Evolutionary conservation across 305 asterid genomes (phyloP).

Genomic region (Rubia occidens): DNA sequence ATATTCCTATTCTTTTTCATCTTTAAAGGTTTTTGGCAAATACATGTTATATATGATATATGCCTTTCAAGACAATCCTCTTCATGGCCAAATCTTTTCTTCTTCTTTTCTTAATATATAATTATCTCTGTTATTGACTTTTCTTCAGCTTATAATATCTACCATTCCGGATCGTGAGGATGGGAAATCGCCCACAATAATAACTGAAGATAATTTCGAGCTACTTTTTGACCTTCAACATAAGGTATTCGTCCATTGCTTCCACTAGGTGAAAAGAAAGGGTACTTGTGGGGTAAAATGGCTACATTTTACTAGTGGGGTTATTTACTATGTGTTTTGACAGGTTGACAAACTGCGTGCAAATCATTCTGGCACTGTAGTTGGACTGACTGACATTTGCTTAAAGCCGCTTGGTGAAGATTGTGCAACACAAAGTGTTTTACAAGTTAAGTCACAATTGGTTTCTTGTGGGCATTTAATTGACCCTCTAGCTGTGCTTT

Average conservation of each 20-base stretch:
- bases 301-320: background rate
- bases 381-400: slow-evolving; percentile 86
- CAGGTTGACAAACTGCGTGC: slow-evolving; percentile 83
- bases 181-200: slow-evolving; percentile 72
- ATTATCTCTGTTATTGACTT: slow-evolving; percentile 7
- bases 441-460: slow-evolving; percentile 46
- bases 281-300: background rate
- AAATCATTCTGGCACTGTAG: slow-evolving; percentile 62
- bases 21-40: background rate
- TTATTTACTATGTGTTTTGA: slow-evolving; percentile 16
- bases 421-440: slow-evolving; percentile 94
- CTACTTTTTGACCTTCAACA: slow-evolving; percentile 79
- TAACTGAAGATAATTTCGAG: slow-evolving; percentile 77
- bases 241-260: slow-evolving; percentile 40
- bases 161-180: slow-evolving; percentile 52
- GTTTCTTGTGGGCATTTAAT: background rate
- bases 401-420: slow-evolving; percentile 92
- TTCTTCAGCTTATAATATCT: slow-evolving; percentile 81
- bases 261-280: background rate
- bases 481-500: background rate
- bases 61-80: background rate
- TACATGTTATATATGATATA: background rate
- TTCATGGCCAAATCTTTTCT: background rate
- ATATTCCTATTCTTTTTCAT: background rate
- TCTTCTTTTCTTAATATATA: background rate